Evolutionary conservation across 2,329 filamentous ascomycete genomes (phyloP).

Genomic region (Onygenales sp.): DNA sequence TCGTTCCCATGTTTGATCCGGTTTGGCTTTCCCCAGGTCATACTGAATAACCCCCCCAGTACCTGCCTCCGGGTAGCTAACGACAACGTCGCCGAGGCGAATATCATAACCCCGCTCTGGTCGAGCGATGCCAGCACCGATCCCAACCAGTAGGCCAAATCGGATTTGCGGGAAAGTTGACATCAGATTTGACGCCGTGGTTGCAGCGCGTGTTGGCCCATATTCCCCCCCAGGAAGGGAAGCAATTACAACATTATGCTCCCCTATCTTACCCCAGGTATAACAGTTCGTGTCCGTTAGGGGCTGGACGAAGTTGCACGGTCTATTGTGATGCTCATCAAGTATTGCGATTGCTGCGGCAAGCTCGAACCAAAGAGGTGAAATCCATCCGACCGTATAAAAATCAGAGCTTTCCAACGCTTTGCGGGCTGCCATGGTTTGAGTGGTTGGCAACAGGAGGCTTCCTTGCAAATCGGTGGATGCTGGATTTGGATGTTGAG

Average conservation of each 20-base stretch:
- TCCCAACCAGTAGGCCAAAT: conserved; percentile 14
- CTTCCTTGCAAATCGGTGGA: too few relatives aligned
- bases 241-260: conserved; percentile 14
- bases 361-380: conserved; percentile 21
- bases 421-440: too few relatives aligned
- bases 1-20: conserved; percentile 11
- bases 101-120: conserved; percentile 14
- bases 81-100: conserved; percentile 5
- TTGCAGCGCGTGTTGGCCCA: conserved; percentile 6
- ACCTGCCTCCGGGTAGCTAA: conserved; percentile 10
- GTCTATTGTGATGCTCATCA: conserved; percentile 17
- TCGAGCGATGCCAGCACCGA: conserved; percentile 17
- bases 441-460: too few relatives aligned
- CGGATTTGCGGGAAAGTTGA: conserved; percentile 11
- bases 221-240: conserved; percentile 4
- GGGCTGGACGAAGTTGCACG: neutral
- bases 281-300: conserved; percentile 10
- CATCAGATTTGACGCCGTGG: conserved; percentile 8
- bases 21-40: conserved; percentile 17
- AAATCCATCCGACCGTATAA: conserved; percentile 25
- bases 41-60: conserved; percentile 21
- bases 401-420: neutral
- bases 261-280: conserved; percentile 12
- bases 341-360: conserved; percentile 20
- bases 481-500: too few relatives aligned